phyloP scores from a whole-genome alignment of 2,329 filamentous ascomycete species.

The Arthrobotrys sinensis region DNA sequence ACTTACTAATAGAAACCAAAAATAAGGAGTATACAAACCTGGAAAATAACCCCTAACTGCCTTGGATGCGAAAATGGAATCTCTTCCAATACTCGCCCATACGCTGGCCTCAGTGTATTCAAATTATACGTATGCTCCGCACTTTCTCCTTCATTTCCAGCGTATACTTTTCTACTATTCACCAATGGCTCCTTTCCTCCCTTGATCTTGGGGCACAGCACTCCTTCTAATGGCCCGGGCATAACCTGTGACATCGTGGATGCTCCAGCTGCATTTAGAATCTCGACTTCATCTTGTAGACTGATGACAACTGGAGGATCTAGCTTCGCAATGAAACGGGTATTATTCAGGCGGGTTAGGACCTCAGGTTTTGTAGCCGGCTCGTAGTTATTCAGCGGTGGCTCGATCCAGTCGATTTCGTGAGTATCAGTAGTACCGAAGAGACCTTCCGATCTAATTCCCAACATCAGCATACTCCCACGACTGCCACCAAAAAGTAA shows the following conservation, averaged over 20 bases:
- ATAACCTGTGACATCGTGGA: constrained; percentile 55
- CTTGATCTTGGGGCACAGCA: constrained; percentile 61
- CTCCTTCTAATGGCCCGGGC: constrained; percentile 57
- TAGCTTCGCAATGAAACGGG: constrained; percentile 78
- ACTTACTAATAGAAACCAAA: neutral
- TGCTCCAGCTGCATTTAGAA: constrained; percentile 61
- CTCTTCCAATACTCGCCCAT: constrained; percentile 77
- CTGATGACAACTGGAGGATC: constrained; percentile 82
- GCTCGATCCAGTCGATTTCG: constrained; percentile 65
- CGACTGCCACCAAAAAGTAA: neutral
- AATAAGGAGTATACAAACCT: constrained; percentile 65
- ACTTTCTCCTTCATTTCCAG: constrained; percentile 62
- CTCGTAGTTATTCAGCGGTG: constrained; percentile 63
- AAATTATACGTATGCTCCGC: constrained; percentile 73
- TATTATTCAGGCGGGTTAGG: constrained; percentile 45
- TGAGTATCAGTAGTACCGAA: constrained; percentile 41
- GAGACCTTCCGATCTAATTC: constrained; percentile 35
- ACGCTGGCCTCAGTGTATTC: constrained; percentile 80
- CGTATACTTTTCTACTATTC: constrained; percentile 60
- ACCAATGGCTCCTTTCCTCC: constrained; percentile 34
- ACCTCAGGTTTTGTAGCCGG: constrained; percentile 58
- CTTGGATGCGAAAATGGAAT: constrained; percentile 84
- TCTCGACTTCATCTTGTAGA: constrained; percentile 64
- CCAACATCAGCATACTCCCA: constrained; percentile 6
- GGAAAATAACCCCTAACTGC: constrained; percentile 82